Base-by-base conservation (phyloP, 2,329 filamentous ascomycete genomes). In the Penicillium sp. region DNA sequence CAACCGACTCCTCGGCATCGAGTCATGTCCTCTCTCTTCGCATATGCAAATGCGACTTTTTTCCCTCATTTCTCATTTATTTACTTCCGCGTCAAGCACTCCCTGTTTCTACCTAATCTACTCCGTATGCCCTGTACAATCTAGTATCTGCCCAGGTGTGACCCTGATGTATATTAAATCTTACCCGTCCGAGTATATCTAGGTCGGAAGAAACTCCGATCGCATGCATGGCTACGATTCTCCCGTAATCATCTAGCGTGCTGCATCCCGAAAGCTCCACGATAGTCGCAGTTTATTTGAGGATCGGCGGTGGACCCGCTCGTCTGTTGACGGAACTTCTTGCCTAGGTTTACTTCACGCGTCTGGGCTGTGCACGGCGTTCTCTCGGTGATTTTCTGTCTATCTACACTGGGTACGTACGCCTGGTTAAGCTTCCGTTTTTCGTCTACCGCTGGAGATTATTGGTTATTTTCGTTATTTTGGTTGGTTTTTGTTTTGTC, bases 201-300 rank as follows among this genome's bases (percentile, higher is more conserved):
- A 8, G 8, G 24, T 8, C 24, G 24, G 24, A 27, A 27, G 24
- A 27, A 27, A 5, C 24, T 27, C 24, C 24, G 24, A 27, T 27
- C 11, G 46, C 22, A 39, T 31, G 10, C 18, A n/a, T 11, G 13
- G 8, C 39, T 27, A 21, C 24, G 51, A 53, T 34, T 27, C 8
- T 49, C 29, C 45, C 45, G 45, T 43, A 27, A 47, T 34, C 22
- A 52, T 36, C 31, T 53, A 48, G 29, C 38, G 29, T 53, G 44
- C 44, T 44, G 43, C 31, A 38, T 53, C 22, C 6, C 36, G n/a
- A 21, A 38, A 24, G 31, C 16, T 31, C 24, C n/a, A 27, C 5
- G 24, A 51, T 42, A 42, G 16, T 47, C 29, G 38, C 38, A 49
- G n/a, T 43, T 39, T 53, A 53, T 43, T 16, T 39, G 27, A 29